Evolutionary conservation across 2,329 filamentous ascomycete genomes (phyloP).

Genomic region (Catunica adiposa): DNA sequence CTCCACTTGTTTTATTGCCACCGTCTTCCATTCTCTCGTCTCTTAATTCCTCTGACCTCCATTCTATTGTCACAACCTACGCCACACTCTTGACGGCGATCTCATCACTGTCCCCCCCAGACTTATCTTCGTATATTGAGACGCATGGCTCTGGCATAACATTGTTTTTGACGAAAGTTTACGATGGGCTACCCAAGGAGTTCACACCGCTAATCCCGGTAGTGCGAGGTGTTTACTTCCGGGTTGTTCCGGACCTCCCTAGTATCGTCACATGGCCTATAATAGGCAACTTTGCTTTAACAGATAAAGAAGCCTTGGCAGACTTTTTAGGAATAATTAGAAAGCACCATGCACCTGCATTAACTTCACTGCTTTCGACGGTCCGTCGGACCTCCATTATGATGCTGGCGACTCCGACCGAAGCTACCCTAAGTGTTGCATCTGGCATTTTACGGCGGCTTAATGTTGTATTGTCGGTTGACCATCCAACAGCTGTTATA

Average conservation of each 20-base stretch:
- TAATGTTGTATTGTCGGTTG: constrained; percentile 48
- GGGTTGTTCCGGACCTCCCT: no score
- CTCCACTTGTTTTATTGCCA: neutral
- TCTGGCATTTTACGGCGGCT: constrained; percentile 33
- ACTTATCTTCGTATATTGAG: neutral
- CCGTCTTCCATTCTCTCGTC: neutral
- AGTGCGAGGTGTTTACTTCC: neutral
- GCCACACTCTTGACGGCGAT: neutral
- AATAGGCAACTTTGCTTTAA: neutral
- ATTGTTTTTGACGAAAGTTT: neutral
- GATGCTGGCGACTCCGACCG: constrained; percentile 33
- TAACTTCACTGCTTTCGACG: constrained; percentile 34
- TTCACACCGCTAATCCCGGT: neutral
- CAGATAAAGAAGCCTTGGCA: neutral
- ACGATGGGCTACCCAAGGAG: neutral
- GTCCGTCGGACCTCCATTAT: constrained; percentile 38
- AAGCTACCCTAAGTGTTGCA: constrained; percentile 43
- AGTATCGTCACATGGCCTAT: neutral
- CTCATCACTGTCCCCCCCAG: neutral
- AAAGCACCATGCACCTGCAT: constrained; percentile 50
- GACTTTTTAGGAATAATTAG: constrained; percentile 36
- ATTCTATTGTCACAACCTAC: neutral
- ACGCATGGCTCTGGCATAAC: neutral
- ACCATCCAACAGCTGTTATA: constrained; percentile 38
- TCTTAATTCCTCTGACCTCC: neutral